Base-by-base conservation (phyloP, 1,284 basidiomycete species). In the Melanopsichium pennsylvanicum region DNA sequence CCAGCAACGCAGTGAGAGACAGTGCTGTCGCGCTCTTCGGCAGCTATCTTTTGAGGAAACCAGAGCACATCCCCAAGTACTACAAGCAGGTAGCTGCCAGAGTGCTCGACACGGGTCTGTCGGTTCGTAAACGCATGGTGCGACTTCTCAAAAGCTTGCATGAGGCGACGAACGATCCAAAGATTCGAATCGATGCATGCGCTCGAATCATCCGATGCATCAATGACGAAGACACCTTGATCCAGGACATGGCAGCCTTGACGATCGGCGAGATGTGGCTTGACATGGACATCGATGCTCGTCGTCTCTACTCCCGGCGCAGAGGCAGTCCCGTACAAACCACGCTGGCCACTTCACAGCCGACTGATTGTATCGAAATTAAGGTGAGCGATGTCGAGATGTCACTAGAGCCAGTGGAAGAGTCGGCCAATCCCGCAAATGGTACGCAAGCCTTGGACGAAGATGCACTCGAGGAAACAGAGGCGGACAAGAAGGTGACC, bases 1-100 rank as follows among this genome's bases (percentile, higher is more conserved):
- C 86, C 52, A 97, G 94, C 0, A 89, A 94, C 1, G 89, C 90
- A 22, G 96, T 98, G 16, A 89, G 95, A 29, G 96, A 99, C 81
- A 91, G 92, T 5, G 93, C 95, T 5, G 90, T 98, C 8, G 93
- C 96, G 63, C 84, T 98, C 41, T 90, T 98, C 56, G 93, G 95
- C 23, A 95, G 92, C 82, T 96, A 97, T 77, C 88, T 97, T 82
- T 87, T 94, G 22, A 89, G 92, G 55, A 88, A 89, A 3, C 90
- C 92, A 0, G 87, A 89, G 54, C 87, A 96, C 22, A 91, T 91
- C 0, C 86, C 87, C 3, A 87, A 91, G 64, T 96, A 97, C 82
- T 93, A 93, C 76, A 85, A 86, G 33, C 88, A 88, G 80, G 90
- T 99, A 32, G 87, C 90, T 4, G 89, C 90, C 52, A 89, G 94